Conservation (phyloP, 257 asterid genomes). For the Solanum lycopersicoides region DNA sequence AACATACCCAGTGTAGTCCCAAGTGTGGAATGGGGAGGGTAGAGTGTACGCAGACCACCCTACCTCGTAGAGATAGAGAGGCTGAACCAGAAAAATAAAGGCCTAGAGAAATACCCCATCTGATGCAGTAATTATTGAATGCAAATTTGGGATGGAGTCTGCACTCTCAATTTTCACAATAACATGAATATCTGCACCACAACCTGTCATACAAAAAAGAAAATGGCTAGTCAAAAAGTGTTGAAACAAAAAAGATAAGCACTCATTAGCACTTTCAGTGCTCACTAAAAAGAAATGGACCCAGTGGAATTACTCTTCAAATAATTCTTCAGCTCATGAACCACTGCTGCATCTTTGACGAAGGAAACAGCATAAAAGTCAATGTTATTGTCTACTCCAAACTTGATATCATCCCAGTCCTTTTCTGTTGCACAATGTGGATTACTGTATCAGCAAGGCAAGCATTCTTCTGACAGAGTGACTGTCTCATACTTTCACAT, state of each 20-base stretch:
- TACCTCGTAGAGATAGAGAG: neutral
- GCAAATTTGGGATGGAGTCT: slow-evolving; percentile 84
- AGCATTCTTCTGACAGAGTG: neutral
- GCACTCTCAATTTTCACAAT: slow-evolving; percentile 96
- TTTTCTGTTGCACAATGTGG: slow-evolving; percentile 52
- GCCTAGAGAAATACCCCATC: slow-evolving; percentile 66
- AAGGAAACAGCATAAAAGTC: slow-evolving; percentile 97
- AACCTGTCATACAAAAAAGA: slow-evolving; percentile 22
- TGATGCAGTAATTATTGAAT: slow-evolving; percentile 87
- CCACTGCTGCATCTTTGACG: slow-evolving; percentile 97
- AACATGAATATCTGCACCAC: slow-evolving; percentile 86
- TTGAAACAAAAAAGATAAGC: neutral
- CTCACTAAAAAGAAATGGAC: neutral
- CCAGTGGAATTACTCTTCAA: slow-evolving; percentile 43
- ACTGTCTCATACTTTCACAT: neutral
- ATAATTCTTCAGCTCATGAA: slow-evolving; percentile 87
- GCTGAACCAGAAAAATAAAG: neutral
- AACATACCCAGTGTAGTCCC: neutral
- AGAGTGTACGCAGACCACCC: neutral
- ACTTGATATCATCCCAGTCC: slow-evolving; percentile 97
- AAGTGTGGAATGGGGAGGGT: neutral
- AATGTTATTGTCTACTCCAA: slow-evolving; percentile 88
- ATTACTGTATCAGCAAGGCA: slow-evolving; percentile 4
- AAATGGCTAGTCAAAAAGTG: neutral
- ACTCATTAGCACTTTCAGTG: neutral